These are phyloP conservation scores for Ascomycota sp. DNA, from an alignment of 2,329 filamentous ascomycete species.

Conservation along the genomic window DNA sequence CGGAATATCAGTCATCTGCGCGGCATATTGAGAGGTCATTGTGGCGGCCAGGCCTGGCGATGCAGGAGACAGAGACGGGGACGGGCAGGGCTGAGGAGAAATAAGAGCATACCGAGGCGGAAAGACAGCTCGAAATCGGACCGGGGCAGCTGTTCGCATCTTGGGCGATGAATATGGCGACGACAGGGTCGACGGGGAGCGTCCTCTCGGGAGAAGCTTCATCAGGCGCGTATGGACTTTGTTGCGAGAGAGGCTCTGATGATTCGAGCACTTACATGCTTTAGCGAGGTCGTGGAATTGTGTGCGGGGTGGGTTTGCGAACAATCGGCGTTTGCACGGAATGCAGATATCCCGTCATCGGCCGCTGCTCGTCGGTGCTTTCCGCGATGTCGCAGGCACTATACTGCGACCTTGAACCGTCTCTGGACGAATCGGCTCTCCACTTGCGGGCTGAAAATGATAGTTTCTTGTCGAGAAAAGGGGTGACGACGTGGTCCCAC, in stretches of 20 bases:
- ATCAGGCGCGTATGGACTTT: background rate
- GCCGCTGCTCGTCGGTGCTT: slow-evolving; percentile 4
- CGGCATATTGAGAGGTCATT: slow-evolving; percentile 41
- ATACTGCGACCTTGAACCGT: slow-evolving; percentile 18
- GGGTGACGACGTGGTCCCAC: slow-evolving; percentile 61
- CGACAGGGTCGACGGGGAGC: slow-evolving; percentile 18
- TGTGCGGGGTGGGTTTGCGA: slow-evolving; percentile 15
- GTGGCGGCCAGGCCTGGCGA: slow-evolving; percentile 41
- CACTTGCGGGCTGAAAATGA: slow-evolving; percentile 21
- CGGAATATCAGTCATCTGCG: slow-evolving; percentile 38
- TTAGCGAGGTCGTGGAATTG: slow-evolving; percentile 11
- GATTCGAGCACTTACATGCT: slow-evolving; percentile 2
- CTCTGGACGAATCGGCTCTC: slow-evolving; percentile 11
- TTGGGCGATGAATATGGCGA: slow-evolving; percentile 35
- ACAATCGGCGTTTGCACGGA: slow-evolving; percentile 14
- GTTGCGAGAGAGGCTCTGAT: background rate
- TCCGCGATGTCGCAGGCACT: slow-evolving; percentile 5
- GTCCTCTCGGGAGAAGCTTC: slow-evolving; percentile 16
- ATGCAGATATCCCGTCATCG: slow-evolving; percentile 3
- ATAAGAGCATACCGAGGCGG: slow-evolving; percentile 32
- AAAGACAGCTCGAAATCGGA: slow-evolving; percentile 36
- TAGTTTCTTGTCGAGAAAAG: slow-evolving; percentile 31
- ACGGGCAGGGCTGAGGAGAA: slow-evolving; percentile 23
- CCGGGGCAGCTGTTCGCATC: slow-evolving; percentile 12
- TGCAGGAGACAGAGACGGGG: slow-evolving; percentile 37